A percentile compares a stretch with the other conserved stretches of the same genome.
Evolutionary conservation across 129 eudicot species (phyloP).

Genomic region (Arctium minus): DNA sequence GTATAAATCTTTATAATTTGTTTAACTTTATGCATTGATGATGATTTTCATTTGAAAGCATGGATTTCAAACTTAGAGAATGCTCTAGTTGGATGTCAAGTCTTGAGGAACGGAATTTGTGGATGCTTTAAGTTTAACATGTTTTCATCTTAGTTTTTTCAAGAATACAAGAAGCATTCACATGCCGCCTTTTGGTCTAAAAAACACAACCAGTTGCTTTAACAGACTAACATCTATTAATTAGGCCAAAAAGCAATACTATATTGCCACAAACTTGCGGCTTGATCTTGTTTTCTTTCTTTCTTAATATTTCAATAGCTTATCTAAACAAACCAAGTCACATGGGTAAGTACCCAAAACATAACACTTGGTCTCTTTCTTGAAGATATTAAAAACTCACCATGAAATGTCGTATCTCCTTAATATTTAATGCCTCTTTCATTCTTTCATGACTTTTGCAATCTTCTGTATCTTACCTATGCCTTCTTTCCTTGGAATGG

Average conservation of each 20-base stretch:
- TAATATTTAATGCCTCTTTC: slow-evolving; percentile 31
- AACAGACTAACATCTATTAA: background rate
- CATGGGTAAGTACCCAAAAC: slow-evolving; percentile 35
- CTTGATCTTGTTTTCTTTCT: background rate
- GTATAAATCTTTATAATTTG: too few species aligned
- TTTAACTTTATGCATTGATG: background rate
- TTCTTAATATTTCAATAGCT: background rate
- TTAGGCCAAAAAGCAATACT: background rate
- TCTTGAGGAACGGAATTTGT: background rate
- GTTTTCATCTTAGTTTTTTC: background rate
- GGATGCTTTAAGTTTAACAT: background rate
- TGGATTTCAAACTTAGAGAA: background rate
- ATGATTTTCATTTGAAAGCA: too few species aligned
- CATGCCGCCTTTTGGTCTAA: background rate
- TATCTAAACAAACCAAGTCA: slow-evolving; percentile 23
- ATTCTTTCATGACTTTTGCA: slow-evolving; percentile 35
- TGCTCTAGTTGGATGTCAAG: background rate
- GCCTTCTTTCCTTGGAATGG: slow-evolving; percentile 30
- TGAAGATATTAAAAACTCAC: slow-evolving; percentile 26
- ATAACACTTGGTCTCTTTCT: slow-evolving; percentile 31
- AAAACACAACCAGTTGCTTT: background rate
- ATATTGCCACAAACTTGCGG: background rate
- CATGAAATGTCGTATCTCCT: slow-evolving; percentile 33
- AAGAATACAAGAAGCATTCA: background rate
- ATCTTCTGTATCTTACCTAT: slow-evolving; percentile 35